These are phyloP conservation scores for Fennellomyces sp. DNA, from an alignment of 371 early-diverging fungal species.

Conservation along the genomic window DNA sequence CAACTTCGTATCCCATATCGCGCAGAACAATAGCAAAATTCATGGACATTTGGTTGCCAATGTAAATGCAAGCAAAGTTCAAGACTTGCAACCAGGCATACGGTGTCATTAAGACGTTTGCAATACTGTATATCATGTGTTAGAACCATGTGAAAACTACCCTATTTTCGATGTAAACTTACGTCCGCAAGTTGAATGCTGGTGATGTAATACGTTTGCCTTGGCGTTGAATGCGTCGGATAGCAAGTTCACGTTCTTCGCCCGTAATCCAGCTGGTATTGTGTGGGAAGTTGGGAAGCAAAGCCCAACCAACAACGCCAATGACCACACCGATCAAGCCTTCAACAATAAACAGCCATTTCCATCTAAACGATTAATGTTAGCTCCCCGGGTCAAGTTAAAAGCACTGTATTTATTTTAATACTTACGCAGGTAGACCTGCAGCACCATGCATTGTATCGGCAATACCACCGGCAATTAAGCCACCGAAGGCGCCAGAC, in stretches of 20 bases:
- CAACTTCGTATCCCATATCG: slow-evolving; percentile 28
- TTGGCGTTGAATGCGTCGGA: slow-evolving; percentile 49
- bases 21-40: slow-evolving; percentile 45
- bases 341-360: slow-evolving; percentile 65
- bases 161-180: neutral
- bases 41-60: slow-evolving; percentile 39
- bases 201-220: slow-evolving; percentile 18
- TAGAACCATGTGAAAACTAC: too few relatives aligned
- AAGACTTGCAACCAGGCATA: slow-evolving; percentile 32
- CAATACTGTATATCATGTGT: too few relatives aligned
- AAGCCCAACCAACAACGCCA: slow-evolving; percentile 40
- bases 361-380: too few relatives aligned
- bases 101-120: slow-evolving; percentile 41
- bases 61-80: slow-evolving; percentile 44
- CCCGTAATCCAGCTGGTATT: slow-evolving; percentile 48
- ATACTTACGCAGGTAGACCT: slow-evolving; percentile 51
- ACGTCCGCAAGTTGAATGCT: neutral
- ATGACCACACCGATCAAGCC: slow-evolving; percentile 52
- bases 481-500: slow-evolving; percentile 29
- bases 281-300: slow-evolving; percentile 65
- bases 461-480: slow-evolving; percentile 46
- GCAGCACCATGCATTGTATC: slow-evolving; percentile 38
- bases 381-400: too few relatives aligned
- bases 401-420: too few relatives aligned
- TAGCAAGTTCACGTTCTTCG: slow-evolving; percentile 53